A percentile compares a stretch with the other conserved stretches of the same genome.
phyloP scores from a whole-genome alignment of 169 alveolate genomes.

The Amoebophrya sp. region DNA sequence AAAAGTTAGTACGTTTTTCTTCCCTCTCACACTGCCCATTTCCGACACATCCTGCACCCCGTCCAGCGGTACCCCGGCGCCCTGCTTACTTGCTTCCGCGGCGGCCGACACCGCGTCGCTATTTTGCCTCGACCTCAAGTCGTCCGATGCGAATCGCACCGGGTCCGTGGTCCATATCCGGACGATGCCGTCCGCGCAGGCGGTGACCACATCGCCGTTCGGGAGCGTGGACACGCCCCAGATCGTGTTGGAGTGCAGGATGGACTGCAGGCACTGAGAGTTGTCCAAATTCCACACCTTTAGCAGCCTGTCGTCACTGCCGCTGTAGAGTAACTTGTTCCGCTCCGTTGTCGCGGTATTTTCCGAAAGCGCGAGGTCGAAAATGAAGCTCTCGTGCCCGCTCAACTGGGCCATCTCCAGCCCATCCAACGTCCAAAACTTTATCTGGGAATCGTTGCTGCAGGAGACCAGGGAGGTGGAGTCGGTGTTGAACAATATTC shows the following conservation, averaged over 20 bases:
- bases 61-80: not conserved
- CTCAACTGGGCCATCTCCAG: not conserved
- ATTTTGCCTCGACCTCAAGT: not conserved
- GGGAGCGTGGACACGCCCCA: not conserved
- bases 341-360: not conserved
- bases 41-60: not conserved
- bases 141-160: not conserved
- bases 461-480: not conserved
- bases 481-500: not conserved
- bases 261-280: not conserved
- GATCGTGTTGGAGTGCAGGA: not conserved
- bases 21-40: not conserved
- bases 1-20: too few relatives aligned
- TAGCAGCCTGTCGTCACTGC: not conserved
- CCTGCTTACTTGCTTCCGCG: not conserved
- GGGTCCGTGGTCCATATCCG: not conserved
- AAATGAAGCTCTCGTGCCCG: not conserved
- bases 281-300: not conserved
- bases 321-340: not conserved
- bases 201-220: not conserved
- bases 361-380: not conserved
- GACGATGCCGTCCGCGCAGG: not conserved
- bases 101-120: not conserved
- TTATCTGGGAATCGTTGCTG: not conserved
- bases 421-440: not conserved